phyloP scores from a whole-genome alignment of 129 eudicot genomes.

The Glebionis coronaria region DNA sequence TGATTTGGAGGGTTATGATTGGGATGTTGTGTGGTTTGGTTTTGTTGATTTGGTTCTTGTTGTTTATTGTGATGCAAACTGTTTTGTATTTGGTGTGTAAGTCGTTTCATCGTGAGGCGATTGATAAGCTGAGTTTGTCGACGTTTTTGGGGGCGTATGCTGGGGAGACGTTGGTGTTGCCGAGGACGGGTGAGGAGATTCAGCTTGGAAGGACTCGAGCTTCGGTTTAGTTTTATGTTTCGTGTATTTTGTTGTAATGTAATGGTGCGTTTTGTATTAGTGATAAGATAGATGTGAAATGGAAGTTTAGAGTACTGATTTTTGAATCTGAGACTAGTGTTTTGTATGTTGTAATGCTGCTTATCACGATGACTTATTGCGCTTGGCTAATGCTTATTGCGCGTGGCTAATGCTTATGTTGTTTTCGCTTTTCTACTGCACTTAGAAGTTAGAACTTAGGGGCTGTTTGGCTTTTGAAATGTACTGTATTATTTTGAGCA shows the following conservation, averaged over 20 bases:
- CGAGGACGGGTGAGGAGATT: constrained; percentile 24
- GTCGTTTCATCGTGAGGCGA: constrained; percentile 34
- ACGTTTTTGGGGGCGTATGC: constrained; percentile 25
- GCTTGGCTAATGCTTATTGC: too few relatives aligned
- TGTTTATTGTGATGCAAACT: constrained; percentile 30
- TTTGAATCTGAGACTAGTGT: too few relatives aligned
- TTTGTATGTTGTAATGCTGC: too few relatives aligned
- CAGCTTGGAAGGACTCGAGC: constrained; percentile 27
- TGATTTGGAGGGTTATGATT: constrained; percentile 33
- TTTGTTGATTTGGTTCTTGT: constrained; percentile 18
- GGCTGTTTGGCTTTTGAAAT: too few relatives aligned
- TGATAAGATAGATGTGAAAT: too few relatives aligned
- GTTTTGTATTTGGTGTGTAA: constrained; percentile 38
- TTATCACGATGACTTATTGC: too few relatives aligned
- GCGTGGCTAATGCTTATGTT: too few relatives aligned
- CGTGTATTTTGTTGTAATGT: neutral
- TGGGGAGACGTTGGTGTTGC: constrained; percentile 27
- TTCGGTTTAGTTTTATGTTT: constrained; percentile 12
- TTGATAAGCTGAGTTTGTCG: constrained; percentile 33
- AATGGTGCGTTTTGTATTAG: neutral
- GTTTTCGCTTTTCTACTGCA: too few relatives aligned
- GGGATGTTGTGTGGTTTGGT: constrained; percentile 15
- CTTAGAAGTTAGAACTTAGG: too few relatives aligned
- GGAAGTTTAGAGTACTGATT: too few relatives aligned
- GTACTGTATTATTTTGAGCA: too few relatives aligned